These are phyloP conservation scores for Alternaria conjuncta DNA, from an alignment of 2,329 filamentous ascomycete species.

Conservation along the genomic window DNA sequence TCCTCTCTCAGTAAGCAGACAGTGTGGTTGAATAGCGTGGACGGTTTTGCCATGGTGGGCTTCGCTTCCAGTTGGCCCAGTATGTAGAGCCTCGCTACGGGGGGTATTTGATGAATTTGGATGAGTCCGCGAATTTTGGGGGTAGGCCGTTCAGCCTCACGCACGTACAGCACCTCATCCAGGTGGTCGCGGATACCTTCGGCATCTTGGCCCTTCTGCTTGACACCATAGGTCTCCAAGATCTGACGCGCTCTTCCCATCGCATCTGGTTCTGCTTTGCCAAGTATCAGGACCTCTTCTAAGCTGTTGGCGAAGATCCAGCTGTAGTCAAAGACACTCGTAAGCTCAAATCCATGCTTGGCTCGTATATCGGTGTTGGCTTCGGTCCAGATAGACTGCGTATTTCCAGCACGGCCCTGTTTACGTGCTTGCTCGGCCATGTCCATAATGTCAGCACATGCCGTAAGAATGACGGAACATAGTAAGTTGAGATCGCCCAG, in stretches of 20 bases:
- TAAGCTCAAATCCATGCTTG: constrained; percentile 24
- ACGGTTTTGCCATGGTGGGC: constrained; percentile 29
- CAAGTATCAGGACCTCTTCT: constrained; percentile 21
- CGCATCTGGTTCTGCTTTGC: constrained; percentile 14
- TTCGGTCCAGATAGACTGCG: constrained; percentile 30
- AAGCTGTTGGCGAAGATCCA: constrained; percentile 30
- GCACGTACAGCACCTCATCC: constrained; percentile 34
- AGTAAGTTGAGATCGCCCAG: constrained; percentile 30
- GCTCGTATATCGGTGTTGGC: constrained; percentile 30
- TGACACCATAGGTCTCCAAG: constrained; percentile 28
- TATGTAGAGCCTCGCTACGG: constrained; percentile 37
- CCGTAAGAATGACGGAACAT: constrained; percentile 28
- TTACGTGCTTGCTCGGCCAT: constrained; percentile 29
- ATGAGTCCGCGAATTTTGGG: constrained; percentile 21
- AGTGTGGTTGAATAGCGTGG: constrained; percentile 32
- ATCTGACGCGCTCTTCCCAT: constrained; percentile 28
- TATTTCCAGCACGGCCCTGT: constrained; percentile 2
- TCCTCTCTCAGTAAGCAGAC: constrained; percentile 41
- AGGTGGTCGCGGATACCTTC: constrained; percentile 26
- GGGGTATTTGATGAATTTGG: constrained; percentile 33
- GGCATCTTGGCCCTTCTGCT: constrained; percentile 17
- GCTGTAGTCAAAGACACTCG: constrained; percentile 27
- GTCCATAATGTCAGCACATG: constrained; percentile 31
- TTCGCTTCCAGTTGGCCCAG: constrained; percentile 30
- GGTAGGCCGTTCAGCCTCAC: constrained; percentile 25